These are phyloP conservation scores for Beauveria sp. DNA, from an alignment of 2,329 filamentous ascomycete species.

Conservation along the genomic window DNA sequence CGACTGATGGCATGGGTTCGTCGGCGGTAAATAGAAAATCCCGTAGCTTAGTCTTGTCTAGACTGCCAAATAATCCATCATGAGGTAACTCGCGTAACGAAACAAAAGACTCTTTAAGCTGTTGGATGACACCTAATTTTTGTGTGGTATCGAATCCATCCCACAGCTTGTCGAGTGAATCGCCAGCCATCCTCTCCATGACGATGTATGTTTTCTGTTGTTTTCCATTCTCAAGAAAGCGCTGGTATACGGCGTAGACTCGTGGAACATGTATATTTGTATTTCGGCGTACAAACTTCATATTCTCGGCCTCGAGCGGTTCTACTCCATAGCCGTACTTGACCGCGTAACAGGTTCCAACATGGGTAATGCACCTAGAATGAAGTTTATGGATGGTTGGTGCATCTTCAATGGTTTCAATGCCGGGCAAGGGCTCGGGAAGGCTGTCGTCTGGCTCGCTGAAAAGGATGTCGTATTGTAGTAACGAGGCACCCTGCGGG, in stretches of 20 bases:
- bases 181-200: constrained; percentile 12
- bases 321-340: constrained; percentile 12
- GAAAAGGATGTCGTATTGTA: constrained; percentile 8
- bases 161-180: constrained; percentile 12
- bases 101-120: constrained; percentile 8
- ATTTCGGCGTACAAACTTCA: constrained; percentile 5
- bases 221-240: background rate
- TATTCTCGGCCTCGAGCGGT: constrained; percentile 11
- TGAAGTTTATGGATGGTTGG: constrained; percentile 1
- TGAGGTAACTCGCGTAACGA: constrained; percentile 9
- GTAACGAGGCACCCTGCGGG: background rate
- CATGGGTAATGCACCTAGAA: background rate
- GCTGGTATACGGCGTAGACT: constrained; percentile 13
- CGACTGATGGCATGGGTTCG: constrained; percentile 2
- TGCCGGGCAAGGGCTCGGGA: constrained; percentile 11
- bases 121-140: background rate
- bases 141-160: background rate
- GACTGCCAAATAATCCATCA: constrained; percentile 12
- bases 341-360: constrained; percentile 9
- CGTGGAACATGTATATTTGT: constrained; percentile 9
- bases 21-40: constrained; percentile 12
- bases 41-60: constrained; percentile 9
- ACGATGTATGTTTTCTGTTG: constrained; percentile 13
- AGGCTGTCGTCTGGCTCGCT: constrained; percentile 1
- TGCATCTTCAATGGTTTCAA: constrained; percentile 12